Conservation (phyloP, 2,329 filamentous ascomycete species). For the Cryphonectria nitschkei region DNA sequence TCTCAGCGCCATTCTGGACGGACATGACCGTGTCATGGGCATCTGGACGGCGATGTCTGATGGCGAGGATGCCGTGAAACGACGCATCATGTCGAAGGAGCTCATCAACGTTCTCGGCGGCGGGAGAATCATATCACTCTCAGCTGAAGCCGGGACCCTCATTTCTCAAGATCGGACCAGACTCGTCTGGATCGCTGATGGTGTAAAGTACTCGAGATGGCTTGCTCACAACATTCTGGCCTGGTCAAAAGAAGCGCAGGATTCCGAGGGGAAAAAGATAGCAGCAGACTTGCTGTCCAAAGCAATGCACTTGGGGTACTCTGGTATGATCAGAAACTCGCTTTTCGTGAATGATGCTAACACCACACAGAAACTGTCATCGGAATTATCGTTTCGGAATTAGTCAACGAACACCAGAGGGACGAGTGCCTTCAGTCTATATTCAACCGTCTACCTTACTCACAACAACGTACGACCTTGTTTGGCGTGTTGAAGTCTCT, state of each 20-base stretch:
- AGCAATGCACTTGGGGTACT: slow-evolving; percentile 72
- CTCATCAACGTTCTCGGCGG: slow-evolving; percentile 51
- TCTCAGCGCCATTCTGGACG: slow-evolving; percentile 46
- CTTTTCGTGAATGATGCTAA: not conserved
- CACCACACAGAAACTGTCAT: slow-evolving; percentile 46
- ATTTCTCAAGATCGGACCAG: slow-evolving; percentile 41
- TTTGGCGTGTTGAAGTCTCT: slow-evolving; percentile 47
- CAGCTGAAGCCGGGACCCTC: slow-evolving; percentile 59
- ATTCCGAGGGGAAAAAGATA: slow-evolving; percentile 43
- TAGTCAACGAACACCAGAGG: slow-evolving; percentile 38
- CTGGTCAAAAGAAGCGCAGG: slow-evolving; percentile 42
- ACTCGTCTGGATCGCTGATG: slow-evolving; percentile 65
- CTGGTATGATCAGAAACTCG: slow-evolving; percentile 31
- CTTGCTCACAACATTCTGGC: slow-evolving; percentile 65
- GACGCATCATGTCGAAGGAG: slow-evolving; percentile 46
- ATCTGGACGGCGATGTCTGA: slow-evolving; percentile 44
- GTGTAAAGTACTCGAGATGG: slow-evolving; percentile 70
- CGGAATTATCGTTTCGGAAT: slow-evolving; percentile 40
- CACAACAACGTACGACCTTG: slow-evolving; percentile 50
- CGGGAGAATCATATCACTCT: slow-evolving; percentile 53
- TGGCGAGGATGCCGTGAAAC: slow-evolving; percentile 30
- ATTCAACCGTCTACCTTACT: slow-evolving; percentile 42
- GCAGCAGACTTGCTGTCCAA: slow-evolving; percentile 58
- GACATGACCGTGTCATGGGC: slow-evolving; percentile 40
- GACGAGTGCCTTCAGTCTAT: slow-evolving; percentile 38